Conservation (phyloP, 1,284 basidiomycete genomes). For the Ustilago vetiveriae region DNA sequence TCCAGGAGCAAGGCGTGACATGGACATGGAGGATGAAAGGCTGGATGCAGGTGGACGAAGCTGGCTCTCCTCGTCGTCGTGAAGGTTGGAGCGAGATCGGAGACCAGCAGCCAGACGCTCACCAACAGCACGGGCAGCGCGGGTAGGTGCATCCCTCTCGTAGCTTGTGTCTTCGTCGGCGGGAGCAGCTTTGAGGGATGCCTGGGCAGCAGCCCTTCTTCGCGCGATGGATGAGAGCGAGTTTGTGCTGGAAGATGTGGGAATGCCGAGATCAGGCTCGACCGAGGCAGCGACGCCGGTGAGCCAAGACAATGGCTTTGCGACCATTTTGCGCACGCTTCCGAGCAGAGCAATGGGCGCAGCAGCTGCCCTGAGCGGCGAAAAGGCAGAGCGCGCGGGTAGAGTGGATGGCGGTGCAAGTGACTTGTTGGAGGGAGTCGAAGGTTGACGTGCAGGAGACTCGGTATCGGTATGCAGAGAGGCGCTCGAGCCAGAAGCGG, state of each 20-base stretch:
- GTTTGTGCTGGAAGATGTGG: constrained; percentile 43
- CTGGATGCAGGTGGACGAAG: constrained; percentile 19
- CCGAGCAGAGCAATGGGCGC: constrained; percentile 46
- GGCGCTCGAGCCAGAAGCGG: constrained; percentile 11
- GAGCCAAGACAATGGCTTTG: constrained; percentile 52
- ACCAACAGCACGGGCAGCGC: constrained; percentile 44
- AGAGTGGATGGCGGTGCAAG: constrained; percentile 24
- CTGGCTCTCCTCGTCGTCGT: constrained; percentile 43
- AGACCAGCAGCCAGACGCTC: constrained; percentile 47
- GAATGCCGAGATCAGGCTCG: constrained; percentile 37
- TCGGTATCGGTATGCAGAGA: constrained; percentile 22
- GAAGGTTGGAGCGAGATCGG: constrained; percentile 28
- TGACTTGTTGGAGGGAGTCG: constrained; percentile 23
- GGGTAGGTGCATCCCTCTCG: constrained; percentile 36
- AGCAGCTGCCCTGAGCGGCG: constrained; percentile 41
- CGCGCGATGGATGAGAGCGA: constrained; percentile 45
- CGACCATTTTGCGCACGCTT: constrained; percentile 49
- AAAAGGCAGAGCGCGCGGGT: constrained; percentile 31
- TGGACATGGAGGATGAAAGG: constrained; percentile 18
- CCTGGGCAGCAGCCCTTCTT: constrained; percentile 30
- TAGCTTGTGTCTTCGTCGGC: constrained; percentile 6
- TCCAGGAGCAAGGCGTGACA: constrained; percentile 27
- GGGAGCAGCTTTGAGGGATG: constrained; percentile 11
- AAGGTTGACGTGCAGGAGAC: constrained; percentile 15
- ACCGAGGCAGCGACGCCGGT: constrained; percentile 25